Evolutionary conservation across 78 protist genomes (phyloP), one percentile per base, ranked within the genome.

Genomic region (Dictyostelium firmibasis): DNA sequence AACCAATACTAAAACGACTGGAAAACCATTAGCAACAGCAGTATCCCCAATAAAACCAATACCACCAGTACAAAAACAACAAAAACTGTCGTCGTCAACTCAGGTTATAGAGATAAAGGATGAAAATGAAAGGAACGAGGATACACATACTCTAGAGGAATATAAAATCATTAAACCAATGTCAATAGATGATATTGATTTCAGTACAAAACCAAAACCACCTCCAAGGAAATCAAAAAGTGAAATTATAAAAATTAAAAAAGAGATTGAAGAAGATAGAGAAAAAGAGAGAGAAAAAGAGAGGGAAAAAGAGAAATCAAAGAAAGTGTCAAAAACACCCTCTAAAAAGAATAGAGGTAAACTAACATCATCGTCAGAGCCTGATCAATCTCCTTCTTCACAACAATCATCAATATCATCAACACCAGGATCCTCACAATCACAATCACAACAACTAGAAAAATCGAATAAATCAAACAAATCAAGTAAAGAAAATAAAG

Each of bases 141-240:
- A 62, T 1, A 53, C 47, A 10, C 25, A 29, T 31, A 84, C 10
- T 4, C 7, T 29, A 85, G 50, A 27, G 13, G 78, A 33, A 8
- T 13, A 75, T 44, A 29, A 31, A 20, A 33, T 20, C 74, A 50
- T 20, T 47, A 74, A 74, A 74, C 36, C 36, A 36, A 31, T 18
- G 29, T 74, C 44, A 74, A 74, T 74, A 5, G 36, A 74, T 74
- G 29, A 74, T 74, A 7, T 35, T n/a, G 60, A 41, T n/a, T 43
- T 23, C 11, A 47, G 31, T 41, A 18, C 38, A 38, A 79, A 79
- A 47, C 85, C 85, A 20, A 79, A 79, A 79, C 85, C 85, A 3
- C 85, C 85, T 16, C 85, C 85, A 47, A 79, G 57, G 18, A 79
- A 47, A 47, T 27, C 70, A 3, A 33, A 25, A 50, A 60, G 20